These are phyloP conservation scores for Globisporangium mamillatum DNA, from an alignment of 352 stramenopile genomes.

Conservation along the genomic window DNA sequence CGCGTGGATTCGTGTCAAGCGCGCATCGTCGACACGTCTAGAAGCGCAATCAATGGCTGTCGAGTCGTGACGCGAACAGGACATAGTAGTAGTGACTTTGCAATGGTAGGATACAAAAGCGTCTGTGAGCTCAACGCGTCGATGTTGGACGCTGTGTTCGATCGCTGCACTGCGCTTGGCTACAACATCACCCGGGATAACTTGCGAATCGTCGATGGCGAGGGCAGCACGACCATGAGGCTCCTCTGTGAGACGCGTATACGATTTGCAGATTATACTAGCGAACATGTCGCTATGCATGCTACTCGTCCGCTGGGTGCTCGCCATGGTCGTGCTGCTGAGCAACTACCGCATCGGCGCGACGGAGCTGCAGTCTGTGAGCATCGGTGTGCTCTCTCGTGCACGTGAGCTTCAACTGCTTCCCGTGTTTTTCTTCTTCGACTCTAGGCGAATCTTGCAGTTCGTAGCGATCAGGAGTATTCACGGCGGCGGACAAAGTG, in stretches of 20 bases:
- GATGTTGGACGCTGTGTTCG: too few species aligned
- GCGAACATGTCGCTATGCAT: slow-evolving; percentile 30
- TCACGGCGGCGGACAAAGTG: slow-evolving; percentile 16
- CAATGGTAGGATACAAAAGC: too few species aligned
- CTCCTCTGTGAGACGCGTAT: too few species aligned
- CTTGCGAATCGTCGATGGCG: too few species aligned
- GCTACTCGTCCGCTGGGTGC: slow-evolving; percentile 35
- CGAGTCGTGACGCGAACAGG: not conserved
- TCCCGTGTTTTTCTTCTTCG: slow-evolving; percentile 20
- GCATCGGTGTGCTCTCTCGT: slow-evolving; percentile 24
- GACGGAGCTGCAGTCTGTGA: not conserved
- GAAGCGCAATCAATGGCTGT: not conserved
- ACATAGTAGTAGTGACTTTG: too few species aligned
- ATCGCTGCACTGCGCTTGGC: too few species aligned
- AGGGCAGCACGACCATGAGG: too few species aligned
- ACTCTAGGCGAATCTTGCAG: slow-evolving; percentile 17
- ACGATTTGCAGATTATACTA: slow-evolving; percentile 7
- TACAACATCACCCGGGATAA: too few species aligned
- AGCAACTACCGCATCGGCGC: not conserved
- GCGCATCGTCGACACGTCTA: not conserved
- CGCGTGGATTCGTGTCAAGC: not conserved
- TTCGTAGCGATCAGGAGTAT: slow-evolving; percentile 4
- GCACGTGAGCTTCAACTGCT: slow-evolving; percentile 16
- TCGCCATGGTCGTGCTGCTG: slow-evolving; percentile 12
- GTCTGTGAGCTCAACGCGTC: too few species aligned